Evolutionary conservation across 202 grass and related monocot species (phyloP).

Genomic region (Panicum virgatum): DNA sequence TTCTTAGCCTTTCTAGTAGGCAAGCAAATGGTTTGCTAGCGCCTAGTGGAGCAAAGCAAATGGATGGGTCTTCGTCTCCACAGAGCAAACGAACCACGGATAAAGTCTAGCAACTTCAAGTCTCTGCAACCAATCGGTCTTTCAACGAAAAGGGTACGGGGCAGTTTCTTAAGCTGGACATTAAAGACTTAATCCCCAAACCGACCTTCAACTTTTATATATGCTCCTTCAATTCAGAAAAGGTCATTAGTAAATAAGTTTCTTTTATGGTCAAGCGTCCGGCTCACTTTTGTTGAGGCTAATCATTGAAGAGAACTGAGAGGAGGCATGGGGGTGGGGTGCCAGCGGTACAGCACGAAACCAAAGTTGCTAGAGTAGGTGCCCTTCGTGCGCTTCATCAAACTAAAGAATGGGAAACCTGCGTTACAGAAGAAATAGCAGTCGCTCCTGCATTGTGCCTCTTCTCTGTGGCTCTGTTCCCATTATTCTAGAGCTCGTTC

Average conservation of each 20-base stretch:
- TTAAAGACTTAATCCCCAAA: not conserved
- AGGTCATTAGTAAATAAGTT: not conserved
- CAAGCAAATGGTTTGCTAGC: not conserved
- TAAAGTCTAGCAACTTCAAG: too few species aligned
- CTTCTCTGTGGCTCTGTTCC: not conserved
- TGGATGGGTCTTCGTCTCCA: not conserved
- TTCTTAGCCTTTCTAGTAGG: not conserved
- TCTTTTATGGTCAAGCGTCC: not conserved
- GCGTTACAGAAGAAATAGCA: not conserved
- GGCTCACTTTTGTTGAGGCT: conserved; percentile 5
- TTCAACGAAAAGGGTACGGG: too few species aligned
- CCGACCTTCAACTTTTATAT: conserved; percentile 1
- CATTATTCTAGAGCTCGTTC: not conserved
- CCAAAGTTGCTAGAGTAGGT: conserved; percentile 24
- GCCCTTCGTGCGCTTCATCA: not conserved
- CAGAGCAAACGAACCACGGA: not conserved
- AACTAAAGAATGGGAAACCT: not conserved
- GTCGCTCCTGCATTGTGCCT: not conserved
- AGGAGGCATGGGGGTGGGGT: not conserved
- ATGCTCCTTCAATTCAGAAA: not conserved
- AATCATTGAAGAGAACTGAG: not conserved
- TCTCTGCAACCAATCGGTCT: too few species aligned
- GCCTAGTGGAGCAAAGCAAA: not conserved
- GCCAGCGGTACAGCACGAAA: conserved; percentile 15
- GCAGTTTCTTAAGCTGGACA: not conserved